These are phyloP conservation scores for Vitis hybrid DNA, from an alignment of 177 flowering plant genomes.

Conservation along the genomic window DNA sequence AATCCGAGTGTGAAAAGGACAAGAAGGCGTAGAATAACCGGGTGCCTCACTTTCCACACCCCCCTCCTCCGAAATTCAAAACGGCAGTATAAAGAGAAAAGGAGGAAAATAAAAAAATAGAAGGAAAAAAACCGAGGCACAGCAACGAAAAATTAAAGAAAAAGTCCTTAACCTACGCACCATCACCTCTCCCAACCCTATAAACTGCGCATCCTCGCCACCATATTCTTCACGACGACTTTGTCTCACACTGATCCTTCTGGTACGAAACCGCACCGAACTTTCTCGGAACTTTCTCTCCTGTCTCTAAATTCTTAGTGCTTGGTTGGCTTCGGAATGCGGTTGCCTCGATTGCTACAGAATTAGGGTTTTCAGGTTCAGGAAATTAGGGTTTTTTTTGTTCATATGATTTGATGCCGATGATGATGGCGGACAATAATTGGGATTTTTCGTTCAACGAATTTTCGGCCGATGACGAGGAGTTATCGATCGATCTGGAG, in stretches of 20 bases:
- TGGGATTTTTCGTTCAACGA: constrained; percentile 5
- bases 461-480: constrained; percentile 13
- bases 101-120: no score
- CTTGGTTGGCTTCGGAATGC: neutral
- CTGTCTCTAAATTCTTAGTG: neutral
- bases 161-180: constrained; percentile 21
- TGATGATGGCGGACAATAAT: neutral
- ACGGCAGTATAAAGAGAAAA: no score
- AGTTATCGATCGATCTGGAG: constrained; percentile 38
- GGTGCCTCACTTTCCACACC: neutral
- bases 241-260: neutral
- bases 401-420: constrained; percentile 1
- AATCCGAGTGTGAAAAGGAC: neutral
- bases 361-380: constrained; percentile 13
- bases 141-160: neutral
- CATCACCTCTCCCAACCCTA: constrained; percentile 4
- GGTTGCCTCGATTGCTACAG: constrained; percentile 6
- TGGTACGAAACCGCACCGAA: constrained; percentile 13
- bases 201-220: constrained; percentile 13
- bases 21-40: constrained; percentile 4
- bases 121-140: no score
- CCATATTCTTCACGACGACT: constrained; percentile 22
- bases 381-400: neutral
- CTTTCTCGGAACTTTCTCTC: constrained; percentile 13
- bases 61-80: neutral